Conservation (phyloP, 1,284 basidiomycete genomes). For the Trichosporon sp. region DNA sequence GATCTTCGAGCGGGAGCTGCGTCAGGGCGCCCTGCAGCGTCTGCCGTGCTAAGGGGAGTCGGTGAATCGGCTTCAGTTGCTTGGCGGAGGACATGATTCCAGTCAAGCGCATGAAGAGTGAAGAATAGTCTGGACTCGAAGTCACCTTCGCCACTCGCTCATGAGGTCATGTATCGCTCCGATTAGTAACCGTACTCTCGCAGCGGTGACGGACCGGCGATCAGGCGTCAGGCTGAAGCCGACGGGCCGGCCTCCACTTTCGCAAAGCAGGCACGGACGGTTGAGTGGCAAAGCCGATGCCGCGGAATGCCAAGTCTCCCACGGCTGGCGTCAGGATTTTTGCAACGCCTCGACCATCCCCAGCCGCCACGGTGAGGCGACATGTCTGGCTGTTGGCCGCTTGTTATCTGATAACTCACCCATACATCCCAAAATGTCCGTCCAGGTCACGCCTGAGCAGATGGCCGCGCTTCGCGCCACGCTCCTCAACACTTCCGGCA, state of each 20-base stretch:
- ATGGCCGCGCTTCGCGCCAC: conserved; percentile 43
- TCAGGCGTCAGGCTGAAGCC: no score
- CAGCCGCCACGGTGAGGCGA: not conserved
- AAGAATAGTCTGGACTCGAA: not conserved
- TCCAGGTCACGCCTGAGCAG: conserved; percentile 40
- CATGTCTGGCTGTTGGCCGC: not conserved
- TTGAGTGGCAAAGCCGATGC: no score
- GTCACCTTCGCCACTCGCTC: not conserved
- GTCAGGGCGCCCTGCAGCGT: conserved; percentile 32
- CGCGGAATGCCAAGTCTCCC: not conserved
- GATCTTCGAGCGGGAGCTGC: conserved; percentile 39
- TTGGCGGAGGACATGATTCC: not conserved
- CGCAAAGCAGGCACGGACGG: not conserved
- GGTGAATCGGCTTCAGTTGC: conserved; percentile 25
- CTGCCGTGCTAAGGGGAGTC: conserved; percentile 31
- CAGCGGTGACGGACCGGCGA: no score
- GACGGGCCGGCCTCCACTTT: conserved; percentile 2
- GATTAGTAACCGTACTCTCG: not conserved
- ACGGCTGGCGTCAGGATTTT: not conserved
- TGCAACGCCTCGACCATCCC: not conserved
- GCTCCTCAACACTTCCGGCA: conserved; percentile 69
- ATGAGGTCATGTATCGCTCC: not conserved
- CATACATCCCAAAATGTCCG: conserved; percentile 27
- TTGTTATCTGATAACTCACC: conserved; percentile 7
- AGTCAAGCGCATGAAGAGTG: not conserved